Base-by-base conservation (phyloP, 2,329 filamentous ascomycete genomes). In the Incumbomyces lentus region DNA sequence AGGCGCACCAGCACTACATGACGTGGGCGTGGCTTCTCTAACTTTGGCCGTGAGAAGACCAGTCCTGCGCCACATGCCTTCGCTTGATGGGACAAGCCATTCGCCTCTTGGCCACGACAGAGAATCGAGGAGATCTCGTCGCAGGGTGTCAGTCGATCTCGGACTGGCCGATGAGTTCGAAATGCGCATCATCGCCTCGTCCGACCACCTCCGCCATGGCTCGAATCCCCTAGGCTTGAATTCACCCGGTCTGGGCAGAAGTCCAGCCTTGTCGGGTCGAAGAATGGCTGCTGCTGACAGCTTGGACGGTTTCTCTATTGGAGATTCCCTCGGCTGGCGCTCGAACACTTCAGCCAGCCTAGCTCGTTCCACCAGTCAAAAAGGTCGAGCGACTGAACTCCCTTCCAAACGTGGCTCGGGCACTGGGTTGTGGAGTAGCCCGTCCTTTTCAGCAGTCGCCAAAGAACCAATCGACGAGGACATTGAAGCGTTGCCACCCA, bases 21-120 rank as follows among this genome's bases (percentile, higher is more conserved):
- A 96, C 60, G 84, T 96, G 13, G 83, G 82, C 22, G 85, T 94
- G 67, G 86, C 90, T 1, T 95, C 89, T 2, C 72, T 98, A 40
- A 95, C 90, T 1, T 84, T 95, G 81, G 90, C 90, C 3, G 74
- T 82, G 13, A 75, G 81, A 41, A 82, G 80, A 50, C 41, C 42
- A 55, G 54, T 16, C 40, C 59, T 33, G 49, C 53, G 13, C n/a
- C 46, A 2, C 36, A 44, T 31, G 48, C 50, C 10, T 37, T 47
- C 17, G 41, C 43, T 38, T 6, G 38, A 34, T n/a, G 44, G 32
- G 8, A 51, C 52, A 11, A 42, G 46, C 16, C 42, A 45, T 45
- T 45, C 42, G 11, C 42, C 42, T 3, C 29, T 40, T 11, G 32
- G 39, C 18, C 40, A 17, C 14, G 32, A 26, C 32, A 37, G 31